Conservation (phyloP, 441 rosid species). For the Arabidopsis hybrid region DNA sequence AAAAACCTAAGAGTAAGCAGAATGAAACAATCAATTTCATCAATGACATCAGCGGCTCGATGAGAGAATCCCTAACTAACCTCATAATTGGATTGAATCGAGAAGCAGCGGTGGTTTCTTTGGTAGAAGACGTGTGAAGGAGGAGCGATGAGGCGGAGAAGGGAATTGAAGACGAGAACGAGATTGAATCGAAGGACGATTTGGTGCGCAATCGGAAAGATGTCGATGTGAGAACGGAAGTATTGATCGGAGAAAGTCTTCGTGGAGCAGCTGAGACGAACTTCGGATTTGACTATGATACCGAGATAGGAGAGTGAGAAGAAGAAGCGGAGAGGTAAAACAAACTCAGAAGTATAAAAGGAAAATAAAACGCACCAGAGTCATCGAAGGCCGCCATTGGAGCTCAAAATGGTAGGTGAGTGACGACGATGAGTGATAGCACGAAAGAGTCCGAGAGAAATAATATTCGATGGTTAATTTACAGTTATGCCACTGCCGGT, state of each 20-base stretch:
- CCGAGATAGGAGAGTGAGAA: constrained; percentile 3
- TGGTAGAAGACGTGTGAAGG: constrained; percentile 48
- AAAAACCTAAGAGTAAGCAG: neutral
- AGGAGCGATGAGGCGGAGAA: constrained; percentile 52
- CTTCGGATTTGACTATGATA: constrained; percentile 60
- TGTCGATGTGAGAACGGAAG: constrained; percentile 38
- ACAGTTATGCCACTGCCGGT: neutral
- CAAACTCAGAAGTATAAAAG: neutral
- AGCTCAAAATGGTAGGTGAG: constrained; percentile 39
- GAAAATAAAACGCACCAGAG: constrained; percentile 50
- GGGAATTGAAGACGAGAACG: constrained; percentile 50
- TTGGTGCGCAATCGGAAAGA: constrained; percentile 41
- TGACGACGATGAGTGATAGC: constrained; percentile 29
- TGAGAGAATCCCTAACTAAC: constrained; percentile 55
- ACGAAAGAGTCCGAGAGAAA: constrained; percentile 2
- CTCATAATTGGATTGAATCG: constrained; percentile 78
- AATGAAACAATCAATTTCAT: neutral
- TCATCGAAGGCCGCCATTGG: constrained; percentile 69
- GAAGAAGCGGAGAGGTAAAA: neutral
- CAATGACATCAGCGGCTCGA: neutral
- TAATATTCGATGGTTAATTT: neutral
- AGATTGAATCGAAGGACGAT: constrained; percentile 39
- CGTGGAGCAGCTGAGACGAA: constrained; percentile 52
- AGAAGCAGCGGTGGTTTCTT: constrained; percentile 44
- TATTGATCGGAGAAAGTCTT: constrained; percentile 46